A percentile compares a stretch with the other conserved stretches of the same genome.
These are phyloP conservation scores for Magnusiomyces starmeri DNA, from an alignment of 1,139 yeast genomes.

Conservation along the genomic window DNA sequence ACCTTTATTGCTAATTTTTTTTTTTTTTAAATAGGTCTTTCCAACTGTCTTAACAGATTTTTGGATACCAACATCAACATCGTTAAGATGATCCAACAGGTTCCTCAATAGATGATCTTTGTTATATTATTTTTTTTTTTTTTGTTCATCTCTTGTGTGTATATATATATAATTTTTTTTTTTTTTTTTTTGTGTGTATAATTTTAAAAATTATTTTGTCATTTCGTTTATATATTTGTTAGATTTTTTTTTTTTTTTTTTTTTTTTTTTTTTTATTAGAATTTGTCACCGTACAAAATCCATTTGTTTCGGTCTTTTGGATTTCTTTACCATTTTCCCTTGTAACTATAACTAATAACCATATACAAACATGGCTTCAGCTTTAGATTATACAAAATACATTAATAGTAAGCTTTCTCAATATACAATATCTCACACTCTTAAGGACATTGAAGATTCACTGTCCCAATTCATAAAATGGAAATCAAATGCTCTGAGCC, in stretches of 20 bases:
- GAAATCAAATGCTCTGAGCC: not conserved
- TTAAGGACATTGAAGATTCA: not conserved
- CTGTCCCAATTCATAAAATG: not conserved
- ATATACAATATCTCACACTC: not conserved
- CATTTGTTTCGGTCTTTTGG: no score
- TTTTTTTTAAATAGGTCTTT: slow-evolving; percentile 34
- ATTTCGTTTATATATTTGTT: not conserved
- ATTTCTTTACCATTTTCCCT: no score
- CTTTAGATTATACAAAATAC: not conserved
- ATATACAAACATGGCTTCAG: not conserved
- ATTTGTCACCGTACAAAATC: no score
- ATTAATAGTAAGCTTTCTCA: not conserved
- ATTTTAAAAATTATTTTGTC: no score
- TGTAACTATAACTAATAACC: no score
- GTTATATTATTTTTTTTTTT: not conserved
- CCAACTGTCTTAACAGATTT: slow-evolving; percentile 77
- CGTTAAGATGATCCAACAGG: slow-evolving; percentile 40
- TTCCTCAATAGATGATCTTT: not conserved
- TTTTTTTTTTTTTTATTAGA: no score
- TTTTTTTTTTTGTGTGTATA: slow-evolving; percentile 4
- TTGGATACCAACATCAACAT: slow-evolving; percentile 83
- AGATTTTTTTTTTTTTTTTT: not conserved
- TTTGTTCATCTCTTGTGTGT: not conserved
- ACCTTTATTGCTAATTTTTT: not conserved
- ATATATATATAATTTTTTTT: not conserved